Evolutionary conservation across 2,329 filamentous ascomycete species (phyloP).

Genomic region (Pseudogymnoascus sp.): DNA sequence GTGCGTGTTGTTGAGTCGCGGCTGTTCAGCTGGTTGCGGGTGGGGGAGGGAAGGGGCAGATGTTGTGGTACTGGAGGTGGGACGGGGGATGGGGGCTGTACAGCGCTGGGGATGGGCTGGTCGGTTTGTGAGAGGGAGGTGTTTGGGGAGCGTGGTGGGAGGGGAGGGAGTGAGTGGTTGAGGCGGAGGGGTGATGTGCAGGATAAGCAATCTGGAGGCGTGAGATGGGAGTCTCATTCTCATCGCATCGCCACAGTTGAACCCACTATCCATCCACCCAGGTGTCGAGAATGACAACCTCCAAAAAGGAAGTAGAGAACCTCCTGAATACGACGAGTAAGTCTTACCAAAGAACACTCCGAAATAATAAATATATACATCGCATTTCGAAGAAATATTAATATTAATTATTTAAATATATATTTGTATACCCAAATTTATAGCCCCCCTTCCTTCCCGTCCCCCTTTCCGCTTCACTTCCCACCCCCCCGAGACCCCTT

Average conservation of each 20-base stretch:
- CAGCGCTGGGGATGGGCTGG: background rate
- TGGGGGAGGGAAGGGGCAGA: no score
- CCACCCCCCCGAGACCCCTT: background rate
- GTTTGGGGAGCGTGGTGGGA: background rate
- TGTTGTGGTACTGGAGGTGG: background rate
- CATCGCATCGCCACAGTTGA: background rate
- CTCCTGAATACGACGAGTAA: background rate
- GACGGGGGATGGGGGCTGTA: background rate
- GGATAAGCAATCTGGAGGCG: background rate
- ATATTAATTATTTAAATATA: background rate
- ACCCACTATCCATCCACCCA: background rate
- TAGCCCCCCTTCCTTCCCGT: background rate
- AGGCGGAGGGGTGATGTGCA: background rate
- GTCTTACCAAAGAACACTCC: background rate
- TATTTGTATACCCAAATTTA: background rate
- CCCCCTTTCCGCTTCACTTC: background rate
- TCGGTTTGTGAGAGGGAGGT: background rate
- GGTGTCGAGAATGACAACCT: background rate
- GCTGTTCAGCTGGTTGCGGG: background rate
- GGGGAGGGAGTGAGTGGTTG: background rate
- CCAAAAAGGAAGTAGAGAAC: background rate
- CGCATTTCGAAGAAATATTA: background rate
- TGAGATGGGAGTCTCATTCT: background rate
- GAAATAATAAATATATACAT: background rate
- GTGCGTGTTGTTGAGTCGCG: background rate